Evolutionary conservation across 2,329 filamentous ascomycete genomes (phyloP), one percentile per base, ranked within the genome.

Genomic region (Trichoderma atrobrunneum): DNA sequence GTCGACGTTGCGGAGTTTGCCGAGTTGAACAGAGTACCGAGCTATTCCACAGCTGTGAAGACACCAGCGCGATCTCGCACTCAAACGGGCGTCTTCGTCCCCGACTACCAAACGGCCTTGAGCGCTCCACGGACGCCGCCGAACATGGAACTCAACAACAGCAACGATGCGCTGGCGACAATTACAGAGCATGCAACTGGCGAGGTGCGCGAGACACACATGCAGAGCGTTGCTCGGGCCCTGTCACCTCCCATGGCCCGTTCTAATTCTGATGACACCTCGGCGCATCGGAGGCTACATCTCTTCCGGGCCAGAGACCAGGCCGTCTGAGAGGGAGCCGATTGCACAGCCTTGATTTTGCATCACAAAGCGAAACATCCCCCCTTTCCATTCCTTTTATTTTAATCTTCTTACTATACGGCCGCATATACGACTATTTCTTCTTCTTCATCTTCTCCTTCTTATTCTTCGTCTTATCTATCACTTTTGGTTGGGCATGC

Each of bases 41-140:
- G 92, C 71, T 95, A 95, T 79, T 87, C 88, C 18, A 94, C 92
- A 1, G 92, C 92, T 0, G 88, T 94, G 30, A 89, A 88, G 74
- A 88, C 90, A 0, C 88, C 90, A 6, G 87, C 89, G 18, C 85
- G 87, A 65, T 85, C 86, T 39, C 84, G 84, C 16, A 85, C 83
- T 63, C 85, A 84, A 57, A 85, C 85, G 26, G 84, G 85, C 36
- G 80, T 83, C 6, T 81, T 81, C 14, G 85, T 93, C 7, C 92
- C 92, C 0, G 89, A 92, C 78, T 94, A 94, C 78, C 82, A 87
- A 71, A 87, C 90, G 3, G 90, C 88, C 1, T 82, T 87, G 57
- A 88, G 85, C 75, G 84, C 84, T 32, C 88, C 89, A 7, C 79
- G 80, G 24, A 86, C 87, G 14, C 85, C 86, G 2, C 83, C 83